Percentiles rank a stretch among this genome's conserved stretches.
Conservation (phyloP, 2,329 filamentous ascomycete species). For the Fusarium solani-melongenae region DNA sequence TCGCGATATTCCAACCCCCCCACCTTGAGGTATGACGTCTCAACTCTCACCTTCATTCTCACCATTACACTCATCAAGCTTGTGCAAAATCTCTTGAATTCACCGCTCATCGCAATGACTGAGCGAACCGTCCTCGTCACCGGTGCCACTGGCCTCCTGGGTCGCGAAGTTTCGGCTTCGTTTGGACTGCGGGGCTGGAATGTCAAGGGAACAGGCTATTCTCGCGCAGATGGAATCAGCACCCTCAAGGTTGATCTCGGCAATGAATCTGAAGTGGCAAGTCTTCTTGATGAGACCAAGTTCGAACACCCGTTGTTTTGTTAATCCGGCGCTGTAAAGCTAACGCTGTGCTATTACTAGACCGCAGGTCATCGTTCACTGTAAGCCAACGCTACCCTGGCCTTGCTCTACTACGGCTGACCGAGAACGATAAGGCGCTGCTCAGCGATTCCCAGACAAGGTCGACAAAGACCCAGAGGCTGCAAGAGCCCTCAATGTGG, state of each 20-base stretch:
- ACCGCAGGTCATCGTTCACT: slow-evolving; percentile 83
- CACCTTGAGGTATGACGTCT: slow-evolving; percentile 32
- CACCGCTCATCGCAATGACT: slow-evolving; percentile 7
- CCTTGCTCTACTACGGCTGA: slow-evolving; percentile 23
- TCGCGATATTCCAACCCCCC: slow-evolving; percentile 10
- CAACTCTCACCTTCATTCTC: slow-evolving; percentile 5
- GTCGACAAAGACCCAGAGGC: slow-evolving; percentile 83
- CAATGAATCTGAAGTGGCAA: slow-evolving; percentile 58
- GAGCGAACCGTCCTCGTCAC: slow-evolving; percentile 75
- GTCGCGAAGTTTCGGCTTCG: slow-evolving; percentile 78
- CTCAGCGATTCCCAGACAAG: slow-evolving; percentile 88
- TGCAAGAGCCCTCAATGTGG: slow-evolving; percentile 79
- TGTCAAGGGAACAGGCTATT: slow-evolving; percentile 79
- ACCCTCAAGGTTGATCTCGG: slow-evolving; percentile 70
- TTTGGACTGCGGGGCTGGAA: slow-evolving; percentile 73
- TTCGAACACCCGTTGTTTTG: slow-evolving; percentile 43
- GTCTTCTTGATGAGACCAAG: slow-evolving; percentile 65
- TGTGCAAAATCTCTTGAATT: neutral
- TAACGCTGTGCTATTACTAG: slow-evolving; percentile 53
- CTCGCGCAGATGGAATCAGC: slow-evolving; percentile 75
- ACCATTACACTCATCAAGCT: neutral
- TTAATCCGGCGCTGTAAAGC: neutral
- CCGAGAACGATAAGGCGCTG: slow-evolving; percentile 67
- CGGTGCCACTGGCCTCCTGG: slow-evolving; percentile 85
- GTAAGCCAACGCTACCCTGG: slow-evolving; percentile 57